Evolutionary conservation across 345 rosid species (phyloP), one percentile per base, ranked within the genome.

Genomic region (Zanthoxylum bungeanum): DNA sequence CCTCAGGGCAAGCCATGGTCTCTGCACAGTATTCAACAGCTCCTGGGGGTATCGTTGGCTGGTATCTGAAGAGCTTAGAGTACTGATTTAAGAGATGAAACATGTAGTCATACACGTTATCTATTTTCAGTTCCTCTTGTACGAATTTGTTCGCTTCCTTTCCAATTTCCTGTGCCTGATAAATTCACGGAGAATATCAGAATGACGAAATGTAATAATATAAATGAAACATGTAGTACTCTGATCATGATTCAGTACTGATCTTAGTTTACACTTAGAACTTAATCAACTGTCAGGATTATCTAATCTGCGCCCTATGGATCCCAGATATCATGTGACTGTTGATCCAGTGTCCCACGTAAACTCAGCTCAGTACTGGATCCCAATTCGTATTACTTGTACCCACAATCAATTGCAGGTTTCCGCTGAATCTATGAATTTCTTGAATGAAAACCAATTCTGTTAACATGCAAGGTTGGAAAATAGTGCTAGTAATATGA

Each of bases 51-150:
- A 86, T 34, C n/a, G 68, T 73, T 0, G 97, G 92, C 75, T 85
- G 84, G 73, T 76, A 88, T 66, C 47, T 82, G 78, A 92, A 66
- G 22, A 89, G 86, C 80, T 84, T 89, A 0, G 93, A 77, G 46
- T 89, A 92, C 75, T 84, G 86, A 9, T 64, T 86, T 76, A 89
- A 67, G 19, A 89, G 89, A 83, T 89, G 97, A 72, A 81, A 85
- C 93, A 91, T 88, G 83, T 91, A 91, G 59, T 91, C 90, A 56
- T 91, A 89, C 17, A 89, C 95, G 1, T 76, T 79, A 39, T 89
- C 92, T 79, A 86, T 84, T 77, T 81, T 85, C 85, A 89, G 73
- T 2, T 86, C 88, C 55, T 84, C 76, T 69, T 77, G 83, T 7
- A 85, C 70, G 76, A 86, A 89, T 28, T 66, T 61, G 64, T 90